Evolutionary conservation across 345 rosid species (phyloP).

Genomic region (Brassica rapa): DNA sequence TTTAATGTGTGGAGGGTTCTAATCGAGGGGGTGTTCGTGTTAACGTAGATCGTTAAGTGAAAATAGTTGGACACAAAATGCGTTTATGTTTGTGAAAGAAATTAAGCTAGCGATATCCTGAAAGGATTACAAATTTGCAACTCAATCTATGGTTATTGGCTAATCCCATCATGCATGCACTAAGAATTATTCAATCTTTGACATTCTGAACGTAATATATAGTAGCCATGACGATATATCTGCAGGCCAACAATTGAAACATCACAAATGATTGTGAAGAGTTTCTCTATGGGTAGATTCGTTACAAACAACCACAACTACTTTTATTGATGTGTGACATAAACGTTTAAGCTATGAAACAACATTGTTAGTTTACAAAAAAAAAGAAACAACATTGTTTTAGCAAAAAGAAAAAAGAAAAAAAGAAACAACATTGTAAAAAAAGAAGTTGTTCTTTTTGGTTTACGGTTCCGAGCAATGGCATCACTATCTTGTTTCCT

Average conservation of each 20-base stretch:
- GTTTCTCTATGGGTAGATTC: neutral
- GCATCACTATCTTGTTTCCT: neutral
- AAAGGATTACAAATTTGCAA: neutral
- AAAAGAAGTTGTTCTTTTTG: constrained; percentile 5
- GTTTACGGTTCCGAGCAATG: neutral
- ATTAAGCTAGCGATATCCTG: neutral
- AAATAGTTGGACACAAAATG: too few relatives aligned
- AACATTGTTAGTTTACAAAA: neutral
- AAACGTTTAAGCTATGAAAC: neutral
- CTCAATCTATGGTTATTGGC: neutral
- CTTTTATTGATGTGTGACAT: neutral
- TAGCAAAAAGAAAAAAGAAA: neutral
- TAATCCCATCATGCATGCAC: neutral
- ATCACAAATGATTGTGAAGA: neutral
- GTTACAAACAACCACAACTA: neutral
- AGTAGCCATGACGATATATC: neutral
- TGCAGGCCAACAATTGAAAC: neutral
- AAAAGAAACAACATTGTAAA: neutral
- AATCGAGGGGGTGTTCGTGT: neutral
- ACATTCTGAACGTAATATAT: neutral
- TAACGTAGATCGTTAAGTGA: neutral
- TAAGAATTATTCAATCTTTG: neutral
- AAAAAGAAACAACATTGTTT: neutral
- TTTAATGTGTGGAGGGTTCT: neutral
- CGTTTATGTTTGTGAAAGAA: too few relatives aligned